Percentiles rank a stretch among this genome's conserved stretches.
Conservation (phyloP, 208 protist genomes). For the Trypanosoma melophagium region DNA sequence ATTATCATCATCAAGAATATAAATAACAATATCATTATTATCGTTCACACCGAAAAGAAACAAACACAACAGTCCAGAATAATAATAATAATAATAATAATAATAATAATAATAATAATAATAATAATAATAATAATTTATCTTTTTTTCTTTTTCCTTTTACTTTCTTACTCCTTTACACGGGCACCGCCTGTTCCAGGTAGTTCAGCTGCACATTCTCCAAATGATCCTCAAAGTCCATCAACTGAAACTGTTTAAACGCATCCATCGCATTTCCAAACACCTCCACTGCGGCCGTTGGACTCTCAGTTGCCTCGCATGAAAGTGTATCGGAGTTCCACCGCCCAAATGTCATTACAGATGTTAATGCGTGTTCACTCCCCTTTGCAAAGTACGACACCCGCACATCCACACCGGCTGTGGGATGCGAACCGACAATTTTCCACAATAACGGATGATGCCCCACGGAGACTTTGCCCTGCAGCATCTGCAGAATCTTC, state of each 20-base stretch:
- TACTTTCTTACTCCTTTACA: constrained; percentile 16
- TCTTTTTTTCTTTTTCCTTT: background rate
- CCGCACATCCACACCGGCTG: constrained; percentile 28
- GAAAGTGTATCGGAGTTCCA: constrained; percentile 82
- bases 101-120: too few relatives aligned
- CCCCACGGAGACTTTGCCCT: constrained; percentile 28
- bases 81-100: too few relatives aligned
- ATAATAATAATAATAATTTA: background rate
- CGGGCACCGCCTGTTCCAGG: constrained; percentile 60
- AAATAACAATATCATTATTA: too few relatives aligned
- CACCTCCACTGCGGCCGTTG: constrained; percentile 48
- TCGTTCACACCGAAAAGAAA: too few relatives aligned
- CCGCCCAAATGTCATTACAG: constrained; percentile 53
- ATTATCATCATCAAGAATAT: too few relatives aligned
- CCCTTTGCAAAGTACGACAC: constrained; percentile 19
- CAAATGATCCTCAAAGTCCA: constrained; percentile 88
- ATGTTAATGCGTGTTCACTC: constrained; percentile 16
- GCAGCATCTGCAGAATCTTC: constrained; percentile 29
- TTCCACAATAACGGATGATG: constrained; percentile 45
- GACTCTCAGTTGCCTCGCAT: constrained; percentile 36
- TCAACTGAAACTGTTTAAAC: constrained; percentile 71
- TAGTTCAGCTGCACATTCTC: constrained; percentile 79
- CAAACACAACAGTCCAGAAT: too few relatives aligned
- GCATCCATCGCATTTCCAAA: constrained; percentile 72
- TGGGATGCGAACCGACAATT: constrained; percentile 30